Evolutionary conservation across 352 stramenopile species (phyloP).

Genomic region (Ophiocytium majus): DNA sequence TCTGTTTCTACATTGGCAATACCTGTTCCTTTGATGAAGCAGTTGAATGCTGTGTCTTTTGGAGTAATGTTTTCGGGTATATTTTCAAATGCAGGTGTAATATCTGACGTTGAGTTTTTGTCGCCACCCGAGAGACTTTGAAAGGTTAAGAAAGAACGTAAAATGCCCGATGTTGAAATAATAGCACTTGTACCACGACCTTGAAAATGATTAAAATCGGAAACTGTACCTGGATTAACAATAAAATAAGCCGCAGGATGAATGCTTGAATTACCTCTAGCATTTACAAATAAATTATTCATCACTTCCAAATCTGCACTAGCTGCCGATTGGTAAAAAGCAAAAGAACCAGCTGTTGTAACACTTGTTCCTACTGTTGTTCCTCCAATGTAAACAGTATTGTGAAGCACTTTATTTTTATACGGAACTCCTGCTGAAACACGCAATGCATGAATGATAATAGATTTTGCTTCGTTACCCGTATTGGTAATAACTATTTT

Average conservation of each 20-base stretch:
- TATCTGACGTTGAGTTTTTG: slow-evolving; percentile 21
- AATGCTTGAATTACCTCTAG: slow-evolving; percentile 21
- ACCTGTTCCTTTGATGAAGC: slow-evolving; percentile 19
- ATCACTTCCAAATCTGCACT: slow-evolving; percentile 20
- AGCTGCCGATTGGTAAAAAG: slow-evolving; percentile 19
- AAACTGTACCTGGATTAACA: slow-evolving; percentile 21
- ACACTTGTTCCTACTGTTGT: slow-evolving; percentile 20
- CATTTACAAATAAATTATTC: slow-evolving; percentile 23
- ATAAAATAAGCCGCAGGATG: slow-evolving; percentile 20
- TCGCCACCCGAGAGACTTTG: slow-evolving; percentile 17
- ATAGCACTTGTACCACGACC: slow-evolving; percentile 19
- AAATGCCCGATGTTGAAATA: slow-evolving; percentile 21
- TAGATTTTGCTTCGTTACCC: slow-evolving; percentile 20
- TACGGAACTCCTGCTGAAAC: slow-evolving; percentile 19
- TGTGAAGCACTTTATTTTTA: slow-evolving; percentile 22
- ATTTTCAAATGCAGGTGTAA: slow-evolving; percentile 22
- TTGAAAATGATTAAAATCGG: slow-evolving; percentile 22
- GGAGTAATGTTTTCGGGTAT: slow-evolving; percentile 20
- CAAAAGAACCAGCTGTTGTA: slow-evolving; percentile 20
- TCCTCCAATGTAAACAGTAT: slow-evolving; percentile 21
- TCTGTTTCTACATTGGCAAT: slow-evolving; percentile 21
- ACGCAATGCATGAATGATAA: slow-evolving; percentile 21
- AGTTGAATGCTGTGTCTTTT: slow-evolving; percentile 21
- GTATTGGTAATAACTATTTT: slow-evolving; percentile 23
- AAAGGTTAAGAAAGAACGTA: slow-evolving; percentile 22